A percentile compares a stretch with the other conserved stretches of the same genome.
Evolutionary conservation across 768 basidiomycete species (phyloP).

Genomic region (Dentipellis fragilis): DNA sequence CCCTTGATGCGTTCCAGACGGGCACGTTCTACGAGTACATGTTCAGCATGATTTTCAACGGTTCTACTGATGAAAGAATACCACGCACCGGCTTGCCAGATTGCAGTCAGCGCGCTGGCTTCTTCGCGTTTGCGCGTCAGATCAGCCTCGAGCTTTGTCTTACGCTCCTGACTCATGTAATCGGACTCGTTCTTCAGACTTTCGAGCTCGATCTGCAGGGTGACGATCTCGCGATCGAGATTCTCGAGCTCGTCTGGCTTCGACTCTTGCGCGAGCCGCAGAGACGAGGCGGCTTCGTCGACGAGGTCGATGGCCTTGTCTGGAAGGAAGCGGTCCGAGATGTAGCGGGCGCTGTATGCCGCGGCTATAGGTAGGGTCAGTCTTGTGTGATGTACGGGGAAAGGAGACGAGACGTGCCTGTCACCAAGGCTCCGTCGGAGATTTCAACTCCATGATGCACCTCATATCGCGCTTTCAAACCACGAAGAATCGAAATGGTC

Average conservation of each 20-base stretch:
- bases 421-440: conserved; percentile 79
- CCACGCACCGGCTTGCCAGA: conserved; percentile 65
- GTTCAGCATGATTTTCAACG: background rate
- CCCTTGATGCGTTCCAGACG: conserved; percentile 62
- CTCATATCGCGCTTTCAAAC: conserved; percentile 76
- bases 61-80: background rate
- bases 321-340: conserved; percentile 79
- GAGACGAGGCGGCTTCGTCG: conserved; percentile 84
- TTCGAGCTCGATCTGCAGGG: conserved; percentile 83
- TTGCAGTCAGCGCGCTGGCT: conserved; percentile 45
- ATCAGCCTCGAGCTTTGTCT: conserved; percentile 54
- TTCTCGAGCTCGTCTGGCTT: conserved; percentile 81
- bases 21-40: conserved; percentile 42
- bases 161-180: conserved; percentile 69
- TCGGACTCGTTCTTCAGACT: conserved; percentile 84
- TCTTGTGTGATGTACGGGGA: background rate
- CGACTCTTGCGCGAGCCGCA: conserved; percentile 81
- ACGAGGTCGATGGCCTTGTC: conserved; percentile 91
- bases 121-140: conserved; percentile 52
- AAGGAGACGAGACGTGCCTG: conserved; percentile 34
- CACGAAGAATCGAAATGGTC: conserved; percentile 80
- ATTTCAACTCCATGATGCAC: conserved; percentile 93
- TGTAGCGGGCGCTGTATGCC: conserved; percentile 75
- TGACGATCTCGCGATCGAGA: conserved; percentile 76
- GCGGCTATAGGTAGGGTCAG: conserved; percentile 42